A percentile compares a stretch with the other conserved stretches of the same genome.
These are phyloP conservation scores for Clohesyomyces aquaticus DNA, from an alignment of 495 filamentous ascomycete genomes.

Conservation along the genomic window DNA sequence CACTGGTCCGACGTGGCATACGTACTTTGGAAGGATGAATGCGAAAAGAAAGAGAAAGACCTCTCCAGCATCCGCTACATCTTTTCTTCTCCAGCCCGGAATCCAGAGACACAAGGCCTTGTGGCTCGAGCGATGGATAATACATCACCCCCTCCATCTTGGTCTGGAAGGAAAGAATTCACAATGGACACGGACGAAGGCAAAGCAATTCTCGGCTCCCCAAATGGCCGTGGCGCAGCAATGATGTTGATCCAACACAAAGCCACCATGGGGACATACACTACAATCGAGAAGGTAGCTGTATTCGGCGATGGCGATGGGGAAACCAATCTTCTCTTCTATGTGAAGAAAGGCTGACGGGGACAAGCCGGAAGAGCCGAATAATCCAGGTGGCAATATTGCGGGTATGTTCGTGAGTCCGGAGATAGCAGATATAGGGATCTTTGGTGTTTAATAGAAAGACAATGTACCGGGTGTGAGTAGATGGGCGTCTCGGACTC, in stretches of 20 bases:
- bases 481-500: no score
- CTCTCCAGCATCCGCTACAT: not conserved
- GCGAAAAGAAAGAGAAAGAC: not conserved
- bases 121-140: not conserved
- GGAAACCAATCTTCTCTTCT: no score
- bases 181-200: not conserved
- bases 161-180: not conserved
- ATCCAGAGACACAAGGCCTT: not conserved
- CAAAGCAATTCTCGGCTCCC: slow-evolving; percentile 6
- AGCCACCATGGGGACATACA: not conserved
- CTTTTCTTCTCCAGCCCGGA: not conserved
- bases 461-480: no score
- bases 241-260: slow-evolving; percentile 13
- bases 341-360: no score
- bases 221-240: slow-evolving; percentile 8
- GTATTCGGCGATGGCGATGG: not conserved
- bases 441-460: no score
- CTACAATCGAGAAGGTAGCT: slow-evolving; percentile 3
- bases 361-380: no score
- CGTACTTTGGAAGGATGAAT: not conserved
- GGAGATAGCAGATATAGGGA: no score
- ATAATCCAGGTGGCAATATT: no score
- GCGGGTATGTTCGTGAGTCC: no score
- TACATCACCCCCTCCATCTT: not conserved
- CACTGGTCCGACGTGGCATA: not conserved